Evolutionary conservation across 345 rosid genomes (phyloP).

Genomic region (Syzygium aromaticum): DNA sequence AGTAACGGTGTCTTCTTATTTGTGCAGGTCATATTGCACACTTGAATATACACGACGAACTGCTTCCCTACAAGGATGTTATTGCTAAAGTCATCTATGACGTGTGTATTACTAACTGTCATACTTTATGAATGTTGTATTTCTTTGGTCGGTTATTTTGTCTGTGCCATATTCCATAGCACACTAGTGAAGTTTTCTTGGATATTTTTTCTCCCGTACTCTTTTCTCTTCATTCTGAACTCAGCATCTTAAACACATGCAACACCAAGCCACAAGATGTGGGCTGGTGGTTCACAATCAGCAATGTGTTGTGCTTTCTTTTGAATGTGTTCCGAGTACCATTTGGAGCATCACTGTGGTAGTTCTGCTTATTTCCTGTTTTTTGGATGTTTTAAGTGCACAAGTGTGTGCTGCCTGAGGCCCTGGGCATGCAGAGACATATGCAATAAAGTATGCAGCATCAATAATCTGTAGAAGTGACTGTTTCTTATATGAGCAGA

Average conservation of each 20-base stretch:
- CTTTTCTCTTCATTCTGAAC: background rate
- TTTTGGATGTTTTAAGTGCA: background rate
- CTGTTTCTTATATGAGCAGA: slow-evolving; percentile 33
- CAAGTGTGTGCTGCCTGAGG: background rate
- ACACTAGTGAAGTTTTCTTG: background rate
- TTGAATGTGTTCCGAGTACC: background rate
- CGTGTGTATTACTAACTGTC: slow-evolving; percentile 29
- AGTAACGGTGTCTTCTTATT: slow-evolving; percentile 1
- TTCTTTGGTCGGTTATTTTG: background rate
- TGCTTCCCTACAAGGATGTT: slow-evolving; percentile 73
- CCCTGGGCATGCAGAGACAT: background rate
- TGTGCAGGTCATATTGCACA: slow-evolving; percentile 93
- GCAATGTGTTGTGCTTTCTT: background rate
- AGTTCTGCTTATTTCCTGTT: background rate
- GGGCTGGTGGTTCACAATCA: background rate
- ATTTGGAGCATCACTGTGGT: background rate
- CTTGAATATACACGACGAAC: slow-evolving; percentile 78
- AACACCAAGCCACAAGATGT: background rate
- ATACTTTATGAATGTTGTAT: background rate
- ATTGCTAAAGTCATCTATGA: slow-evolving; percentile 91
- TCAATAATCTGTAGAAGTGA: background rate
- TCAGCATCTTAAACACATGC: background rate
- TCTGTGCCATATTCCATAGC: background rate
- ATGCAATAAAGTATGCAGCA: background rate
- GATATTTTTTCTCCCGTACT: background rate